Conservation (phyloP, 2,329 filamentous ascomycete genomes). For the Colletotrichum sp. region DNA sequence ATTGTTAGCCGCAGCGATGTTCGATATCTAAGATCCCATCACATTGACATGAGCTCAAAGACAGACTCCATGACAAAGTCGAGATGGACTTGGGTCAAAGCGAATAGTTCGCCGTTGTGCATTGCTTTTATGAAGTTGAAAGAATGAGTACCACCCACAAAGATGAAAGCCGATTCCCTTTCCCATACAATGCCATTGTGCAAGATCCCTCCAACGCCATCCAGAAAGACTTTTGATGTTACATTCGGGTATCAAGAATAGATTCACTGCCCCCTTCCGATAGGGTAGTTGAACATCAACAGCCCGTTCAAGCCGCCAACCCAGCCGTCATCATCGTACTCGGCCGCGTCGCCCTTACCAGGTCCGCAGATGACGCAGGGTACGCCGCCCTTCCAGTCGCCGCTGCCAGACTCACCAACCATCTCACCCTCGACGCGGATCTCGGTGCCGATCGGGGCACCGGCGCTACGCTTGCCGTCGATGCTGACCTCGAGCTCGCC, state of each 20-base stretch:
- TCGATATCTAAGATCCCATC: not conserved
- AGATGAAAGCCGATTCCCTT: not conserved
- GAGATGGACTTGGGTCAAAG: fast-evolving
- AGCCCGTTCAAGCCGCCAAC: slow-evolving; percentile 92
- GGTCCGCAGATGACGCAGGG: slow-evolving; percentile 82
- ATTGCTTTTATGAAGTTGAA: not conserved
- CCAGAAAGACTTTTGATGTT: slow-evolving; percentile 15
- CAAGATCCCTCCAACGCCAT: slow-evolving; percentile 10
- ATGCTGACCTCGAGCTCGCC: slow-evolving; percentile 81
- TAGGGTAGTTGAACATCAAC: slow-evolving; percentile 97
- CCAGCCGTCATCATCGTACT: slow-evolving; percentile 85
- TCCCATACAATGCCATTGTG: not conserved
- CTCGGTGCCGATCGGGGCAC: slow-evolving; percentile 78
- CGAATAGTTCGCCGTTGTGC: not conserved
- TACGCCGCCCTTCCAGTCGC: slow-evolving; percentile 75
- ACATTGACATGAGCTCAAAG: not conserved
- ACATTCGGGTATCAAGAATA: slow-evolving; percentile 13
- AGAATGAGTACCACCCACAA: not conserved
- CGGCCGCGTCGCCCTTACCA: slow-evolving; percentile 48
- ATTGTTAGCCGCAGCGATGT: not conserved
- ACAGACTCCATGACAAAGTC: not conserved
- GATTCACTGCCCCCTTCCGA: slow-evolving; percentile 57
- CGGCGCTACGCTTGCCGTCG: slow-evolving; percentile 73
- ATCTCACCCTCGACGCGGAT: slow-evolving; percentile 88
- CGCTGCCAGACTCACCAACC: slow-evolving; percentile 58